Conservation (phyloP, 345 rosid species). For the Punica granatum region DNA sequence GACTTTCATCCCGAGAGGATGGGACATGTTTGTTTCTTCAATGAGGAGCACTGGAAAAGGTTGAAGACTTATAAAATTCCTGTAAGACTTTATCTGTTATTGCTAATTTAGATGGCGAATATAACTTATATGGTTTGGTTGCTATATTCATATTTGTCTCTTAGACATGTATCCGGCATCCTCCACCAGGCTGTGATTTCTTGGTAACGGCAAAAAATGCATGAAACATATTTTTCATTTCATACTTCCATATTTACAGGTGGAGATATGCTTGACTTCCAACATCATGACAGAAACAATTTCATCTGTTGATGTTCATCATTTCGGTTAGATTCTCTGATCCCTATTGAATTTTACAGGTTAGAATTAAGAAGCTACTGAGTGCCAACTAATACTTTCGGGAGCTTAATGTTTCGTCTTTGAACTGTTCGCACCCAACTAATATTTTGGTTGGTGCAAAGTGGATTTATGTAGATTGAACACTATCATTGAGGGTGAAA, state of each 20-base stretch:
- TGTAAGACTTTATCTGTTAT: constrained; percentile 24
- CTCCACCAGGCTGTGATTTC: too few relatives aligned
- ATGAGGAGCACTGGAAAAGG: constrained; percentile 51
- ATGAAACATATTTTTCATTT: constrained; percentile 1
- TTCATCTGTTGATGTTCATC: constrained; percentile 80
- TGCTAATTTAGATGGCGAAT: constrained; percentile 2
- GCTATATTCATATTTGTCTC: background rate
- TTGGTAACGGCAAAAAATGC: background rate
- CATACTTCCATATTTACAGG: constrained; percentile 40
- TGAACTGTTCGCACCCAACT: background rate
- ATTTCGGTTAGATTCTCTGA: constrained; percentile 52
- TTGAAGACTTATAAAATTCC: constrained; percentile 64
- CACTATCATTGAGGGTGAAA: too few relatives aligned
- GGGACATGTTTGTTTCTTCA: constrained; percentile 83
- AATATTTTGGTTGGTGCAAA: too few relatives aligned
- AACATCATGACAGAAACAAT: constrained; percentile 75
- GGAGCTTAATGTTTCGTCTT: background rate
- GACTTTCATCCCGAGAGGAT: constrained; percentile 78
- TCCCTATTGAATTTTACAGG: background rate
- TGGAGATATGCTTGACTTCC: constrained; percentile 96
- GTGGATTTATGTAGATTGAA: too few relatives aligned
- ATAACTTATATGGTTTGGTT: background rate
- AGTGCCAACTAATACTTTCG: background rate
- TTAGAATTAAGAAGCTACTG: too few relatives aligned
- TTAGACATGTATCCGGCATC: background rate